phyloP scores from a whole-genome alignment of 768 basidiomycete genomes.

The Sporobolomyces pararoseus region DNA sequence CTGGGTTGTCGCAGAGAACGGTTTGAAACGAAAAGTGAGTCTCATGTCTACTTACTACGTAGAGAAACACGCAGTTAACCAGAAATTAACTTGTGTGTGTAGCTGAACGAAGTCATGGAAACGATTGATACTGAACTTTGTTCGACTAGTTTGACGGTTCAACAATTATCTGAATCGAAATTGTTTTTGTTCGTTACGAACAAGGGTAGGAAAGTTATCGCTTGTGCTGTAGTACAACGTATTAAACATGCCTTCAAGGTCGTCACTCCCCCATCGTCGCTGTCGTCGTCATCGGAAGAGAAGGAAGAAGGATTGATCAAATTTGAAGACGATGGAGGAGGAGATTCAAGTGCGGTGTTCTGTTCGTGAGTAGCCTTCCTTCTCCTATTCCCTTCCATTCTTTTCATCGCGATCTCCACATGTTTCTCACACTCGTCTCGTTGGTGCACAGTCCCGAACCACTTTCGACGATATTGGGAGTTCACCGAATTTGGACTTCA shows the following conservation, averaged over 20 bases:
- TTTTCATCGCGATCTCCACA: too few species aligned
- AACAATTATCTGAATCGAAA: conserved; percentile 33
- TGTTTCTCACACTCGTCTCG: not conserved
- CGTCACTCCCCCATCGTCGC: conserved; percentile 9
- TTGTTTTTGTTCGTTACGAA: conserved; percentile 39
- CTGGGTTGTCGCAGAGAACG: conserved; percentile 3
- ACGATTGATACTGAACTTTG: conserved; percentile 41
- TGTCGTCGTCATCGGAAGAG: not conserved
- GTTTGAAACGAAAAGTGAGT: conserved; percentile 18
- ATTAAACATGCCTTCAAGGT: conserved; percentile 36
- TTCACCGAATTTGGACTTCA: conserved; percentile 45
- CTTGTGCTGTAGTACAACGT: conserved; percentile 38
- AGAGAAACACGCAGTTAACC: not conserved
- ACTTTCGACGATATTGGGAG: conserved; percentile 37
- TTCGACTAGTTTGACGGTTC: conserved; percentile 25
- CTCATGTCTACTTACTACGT: not conserved
- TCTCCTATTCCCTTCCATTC: too few species aligned
- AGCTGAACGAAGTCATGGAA: conserved; percentile 38
- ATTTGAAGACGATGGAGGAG: conserved; percentile 33
- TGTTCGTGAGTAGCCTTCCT: conserved; percentile 39
- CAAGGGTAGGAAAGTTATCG: conserved; percentile 34
- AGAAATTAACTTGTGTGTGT: not conserved
- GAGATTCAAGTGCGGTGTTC: conserved; percentile 37
- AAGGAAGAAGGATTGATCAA: conserved; percentile 9
- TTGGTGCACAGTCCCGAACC: conserved; percentile 26